Conservation (phyloP, 805 yeast genomes). For the Kuraishia piskuri region DNA sequence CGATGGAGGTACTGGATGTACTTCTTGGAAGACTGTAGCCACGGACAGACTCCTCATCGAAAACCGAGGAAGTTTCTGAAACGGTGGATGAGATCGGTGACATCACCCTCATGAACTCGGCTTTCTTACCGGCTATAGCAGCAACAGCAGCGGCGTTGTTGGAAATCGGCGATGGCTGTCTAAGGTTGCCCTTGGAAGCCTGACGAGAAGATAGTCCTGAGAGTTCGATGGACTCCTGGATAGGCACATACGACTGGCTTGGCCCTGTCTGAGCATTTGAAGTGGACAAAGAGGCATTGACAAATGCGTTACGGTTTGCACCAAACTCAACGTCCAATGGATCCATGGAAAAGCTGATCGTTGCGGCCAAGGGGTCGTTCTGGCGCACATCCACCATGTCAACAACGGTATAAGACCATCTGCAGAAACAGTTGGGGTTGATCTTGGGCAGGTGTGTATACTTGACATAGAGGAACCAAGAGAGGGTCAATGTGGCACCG, state of each 20-base stretch:
- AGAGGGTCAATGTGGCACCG: conserved; percentile 79
- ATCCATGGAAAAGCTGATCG: not conserved
- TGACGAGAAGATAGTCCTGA: conserved; percentile 2
- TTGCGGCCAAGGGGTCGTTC: conserved; percentile 24
- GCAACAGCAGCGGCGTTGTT: not conserved
- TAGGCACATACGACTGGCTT: not conserved
- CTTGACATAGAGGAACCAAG: conserved; percentile 62
- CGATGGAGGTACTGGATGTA: not conserved
- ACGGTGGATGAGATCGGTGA: not conserved
- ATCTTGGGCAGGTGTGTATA: conserved; percentile 55
- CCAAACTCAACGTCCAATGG: not conserved
- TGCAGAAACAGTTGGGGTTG: conserved; percentile 45
- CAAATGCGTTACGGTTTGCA: not conserved
- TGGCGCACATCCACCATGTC: conserved; percentile 22
- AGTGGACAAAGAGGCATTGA: not conserved
- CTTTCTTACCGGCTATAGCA: not conserved
- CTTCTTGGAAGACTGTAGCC: not conserved
- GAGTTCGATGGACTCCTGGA: conserved; percentile 1
- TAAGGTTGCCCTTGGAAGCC: not conserved
- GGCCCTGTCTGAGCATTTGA: not conserved
- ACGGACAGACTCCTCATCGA: not conserved
- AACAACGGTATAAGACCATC: conserved; percentile 55
- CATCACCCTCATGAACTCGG: not conserved
- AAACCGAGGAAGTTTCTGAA: not conserved
- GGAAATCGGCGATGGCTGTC: not conserved